Conservation (phyloP, 2,329 filamentous ascomycete genomes). For the Epichloe sibirici region DNA sequence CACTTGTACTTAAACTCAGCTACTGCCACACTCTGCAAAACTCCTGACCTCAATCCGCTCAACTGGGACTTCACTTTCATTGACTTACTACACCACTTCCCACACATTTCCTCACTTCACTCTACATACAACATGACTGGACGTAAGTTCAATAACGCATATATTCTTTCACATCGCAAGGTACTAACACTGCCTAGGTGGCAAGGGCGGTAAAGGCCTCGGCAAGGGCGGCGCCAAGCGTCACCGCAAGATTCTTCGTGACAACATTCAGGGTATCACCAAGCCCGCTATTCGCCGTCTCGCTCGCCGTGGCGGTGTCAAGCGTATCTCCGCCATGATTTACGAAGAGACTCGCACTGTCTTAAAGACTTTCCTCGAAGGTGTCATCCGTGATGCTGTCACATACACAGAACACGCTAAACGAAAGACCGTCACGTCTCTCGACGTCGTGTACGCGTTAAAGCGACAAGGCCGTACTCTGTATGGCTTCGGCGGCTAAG, state of each 20-base stretch:
- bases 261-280: constrained; percentile 99
- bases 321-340: constrained; percentile 97
- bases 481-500: constrained; percentile 79
- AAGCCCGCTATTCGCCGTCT: constrained; percentile 98
- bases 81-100: constrained; percentile 1
- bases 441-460: constrained; percentile 55
- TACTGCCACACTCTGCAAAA: constrained; percentile 15
- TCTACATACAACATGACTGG: constrained; percentile 49
- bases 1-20: constrained; percentile 27
- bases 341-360: constrained; percentile 70
- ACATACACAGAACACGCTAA: constrained; percentile 73
- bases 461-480: constrained; percentile 64
- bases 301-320: constrained; percentile 97
- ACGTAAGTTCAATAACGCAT: constrained; percentile 42
- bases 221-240: constrained; percentile 98
- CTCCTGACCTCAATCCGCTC: constrained; percentile 8
- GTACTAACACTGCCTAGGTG: constrained; percentile 51
- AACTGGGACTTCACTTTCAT: constrained; percentile 5
- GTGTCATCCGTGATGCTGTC: constrained; percentile 64
- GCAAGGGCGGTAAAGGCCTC: constrained; percentile 94
- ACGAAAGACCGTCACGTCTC: constrained; percentile 65
- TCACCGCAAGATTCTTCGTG: constrained; percentile 96
- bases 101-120: constrained; percentile 8
- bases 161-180: too few species aligned
- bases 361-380: constrained; percentile 66